Evolutionary conservation across 495 filamentous ascomycete genomes (phyloP), one percentile per base, ranked within the genome.

Genomic region (Neurospora sp.): DNA sequence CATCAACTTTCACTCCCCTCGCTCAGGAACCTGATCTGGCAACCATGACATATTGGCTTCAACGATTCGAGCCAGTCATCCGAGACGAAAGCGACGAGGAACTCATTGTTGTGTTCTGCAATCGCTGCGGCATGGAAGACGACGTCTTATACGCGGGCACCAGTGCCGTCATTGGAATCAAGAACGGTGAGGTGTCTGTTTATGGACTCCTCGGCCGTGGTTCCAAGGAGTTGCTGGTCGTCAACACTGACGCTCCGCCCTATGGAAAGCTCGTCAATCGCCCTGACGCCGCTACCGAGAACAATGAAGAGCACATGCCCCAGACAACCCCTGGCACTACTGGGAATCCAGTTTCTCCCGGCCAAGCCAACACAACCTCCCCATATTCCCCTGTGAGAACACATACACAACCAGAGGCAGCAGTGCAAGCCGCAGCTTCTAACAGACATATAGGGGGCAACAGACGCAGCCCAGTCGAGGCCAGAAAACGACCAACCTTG

Each of bases 1-100:
- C 86, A 82, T 49, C 80, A 85, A 60, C 82, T 72, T 83, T 83
- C 75, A 75, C 83, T 54, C 75, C 79, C 80, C 73, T 77, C 79
- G 80, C 81, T 62, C 71, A 84, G 71, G 84, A 90, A 72, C 92
- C 94, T 7, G 94, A 98, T 75, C 81, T 93, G 79, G 88, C 92
- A 72, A 97, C 94, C 0, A 85, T 98, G 74, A 88, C 87, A 41
- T 98, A 97, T 82, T 99, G 96, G 96, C 82, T 95, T 27, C 88
- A 89, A 75, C 84, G 95, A 73, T 84, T 98, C 39, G 87, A 89
- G 76, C 95, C 96, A 0, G 78, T 98, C 0, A 84, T 96, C 20
- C 83, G 84, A 60, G 82, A 85, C 73, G 83, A 86, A 35, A 84
- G 84, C 49, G 81, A 85, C 3, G 83, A 86, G 27, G 91, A 93